Percentiles rank a stretch among this genome's conserved stretches.
Evolutionary conservation across 768 basidiomycete species (phyloP).

Genomic region (Lentinula guzmanii): DNA sequence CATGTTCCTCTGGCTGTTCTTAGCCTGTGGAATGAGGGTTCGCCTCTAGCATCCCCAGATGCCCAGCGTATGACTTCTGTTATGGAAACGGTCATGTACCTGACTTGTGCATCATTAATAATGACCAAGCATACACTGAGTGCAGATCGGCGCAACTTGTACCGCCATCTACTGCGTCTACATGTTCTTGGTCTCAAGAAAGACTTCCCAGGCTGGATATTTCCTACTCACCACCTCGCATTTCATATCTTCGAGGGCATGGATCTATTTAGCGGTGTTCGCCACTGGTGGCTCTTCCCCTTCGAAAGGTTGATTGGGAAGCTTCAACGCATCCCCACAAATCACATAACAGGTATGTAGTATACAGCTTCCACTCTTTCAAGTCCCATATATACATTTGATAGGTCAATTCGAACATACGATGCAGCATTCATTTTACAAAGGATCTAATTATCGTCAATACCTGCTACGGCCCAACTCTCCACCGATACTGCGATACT

Average conservation of each 20-base stretch:
- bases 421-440: constrained; percentile 12
- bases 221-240: not conserved
- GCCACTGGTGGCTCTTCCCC: constrained; percentile 20
- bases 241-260: constrained; percentile 15
- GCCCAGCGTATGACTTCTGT: not conserved
- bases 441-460: constrained; percentile 1
- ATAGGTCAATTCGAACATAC: constrained; percentile 8
- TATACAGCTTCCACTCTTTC: no score
- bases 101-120: not conserved
- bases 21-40: constrained; percentile 13
- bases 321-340: constrained; percentile 15
- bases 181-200: constrained; percentile 9
- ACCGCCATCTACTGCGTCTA: not conserved
- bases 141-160: not conserved
- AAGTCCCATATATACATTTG: no score
- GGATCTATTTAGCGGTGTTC: constrained; percentile 6
- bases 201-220: constrained; percentile 9
- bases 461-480: constrained; percentile 12
- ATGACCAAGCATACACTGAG: constrained; percentile 1
- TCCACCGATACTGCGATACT: constrained; percentile 1
- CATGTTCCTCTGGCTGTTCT: constrained; percentile 18
- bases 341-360: constrained; percentile 16
- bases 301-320: constrained; percentile 17
- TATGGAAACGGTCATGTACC: not conserved
- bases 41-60: not conserved